Evolutionary conservation across 2,329 filamentous ascomycete genomes (phyloP), one percentile per base, ranked within the genome.

Genomic region (Penicillium sp.): DNA sequence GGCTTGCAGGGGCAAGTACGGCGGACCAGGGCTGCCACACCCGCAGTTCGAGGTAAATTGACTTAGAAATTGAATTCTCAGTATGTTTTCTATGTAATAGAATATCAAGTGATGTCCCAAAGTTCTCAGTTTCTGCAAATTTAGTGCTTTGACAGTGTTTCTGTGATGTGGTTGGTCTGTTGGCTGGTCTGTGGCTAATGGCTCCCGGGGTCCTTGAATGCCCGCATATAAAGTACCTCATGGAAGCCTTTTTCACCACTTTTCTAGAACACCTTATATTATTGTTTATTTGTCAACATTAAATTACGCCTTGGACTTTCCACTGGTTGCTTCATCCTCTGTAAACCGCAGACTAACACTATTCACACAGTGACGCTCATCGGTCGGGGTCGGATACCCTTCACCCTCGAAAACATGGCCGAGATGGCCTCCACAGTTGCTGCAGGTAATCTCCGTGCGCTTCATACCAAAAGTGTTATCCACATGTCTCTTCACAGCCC

Each of bases 301-400:
- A 15, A 40, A 42, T 64, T 50, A 72, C 23, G 60, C 69, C 59
- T 73, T 71, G 1, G 69, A 56, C 57, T 71, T 70, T 11, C 51
- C 59, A 40, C 62, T 23, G 33, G 22, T 8, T 7, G 26, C 33
- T 57, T 76, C 82, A 59, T 90, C 87, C 47, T 89, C 79, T 1
- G 80, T 82, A 70, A 99, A 97, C 66, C 86, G 94, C 75, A 97
- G 79, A 71, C 90, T 95, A 51, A 97, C 78, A 69, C 90, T 94
- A 72, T 97, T 99, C 55, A 99, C 94, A 70, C 94, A 99, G 78
- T 99, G 94, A 58, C 94, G 83, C 84, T 99, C 94, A 73, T 99
- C 89, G 20, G 92, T 97, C 5, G 94, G 92, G 22, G 89, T 95
- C 8, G 81, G 69, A 69, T 87, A 93, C 20, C 89, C 88, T 75